Percentiles rank a stretch among this genome's conserved stretches.
Conservation (phyloP, 352 stramenopile species). For the Globisporangium paddicum region DNA sequence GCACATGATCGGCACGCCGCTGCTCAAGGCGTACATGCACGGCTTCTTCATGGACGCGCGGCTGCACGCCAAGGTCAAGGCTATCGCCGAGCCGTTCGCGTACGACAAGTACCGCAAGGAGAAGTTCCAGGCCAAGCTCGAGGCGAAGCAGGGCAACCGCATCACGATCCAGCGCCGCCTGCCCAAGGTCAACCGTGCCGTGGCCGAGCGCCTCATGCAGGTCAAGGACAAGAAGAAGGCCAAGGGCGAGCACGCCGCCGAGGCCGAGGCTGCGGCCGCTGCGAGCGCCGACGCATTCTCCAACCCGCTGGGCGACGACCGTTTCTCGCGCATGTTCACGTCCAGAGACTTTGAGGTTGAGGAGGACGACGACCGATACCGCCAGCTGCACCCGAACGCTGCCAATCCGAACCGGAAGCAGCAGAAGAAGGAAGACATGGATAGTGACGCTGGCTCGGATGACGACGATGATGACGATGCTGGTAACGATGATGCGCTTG, state of each 20-base stretch:
- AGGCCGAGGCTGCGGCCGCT: slow-evolving; percentile 17
- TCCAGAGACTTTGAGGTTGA: slow-evolving; percentile 98
- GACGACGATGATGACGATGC: slow-evolving; percentile 52
- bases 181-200: slow-evolving; percentile 88
- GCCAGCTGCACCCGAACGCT: slow-evolving; percentile 93
- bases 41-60: slow-evolving; percentile 99
- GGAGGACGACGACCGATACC: slow-evolving; percentile 95
- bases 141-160: slow-evolving; percentile 85
- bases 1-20: slow-evolving; percentile 95
- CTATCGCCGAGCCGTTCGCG: slow-evolving; percentile 96
- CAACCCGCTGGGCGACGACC: slow-evolving; percentile 93
- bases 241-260: slow-evolving; percentile 25
- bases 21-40: slow-evolving; percentile 99
- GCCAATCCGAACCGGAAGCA: slow-evolving; percentile 58
- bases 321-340: slow-evolving; percentile 97
- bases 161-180: slow-evolving; percentile 88
- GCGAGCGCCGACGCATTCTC: slow-evolving; percentile 29
- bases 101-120: slow-evolving; percentile 98
- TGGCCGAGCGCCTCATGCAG: slow-evolving; percentile 82
- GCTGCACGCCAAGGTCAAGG: slow-evolving; percentile 96
- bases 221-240: slow-evolving; percentile 70
- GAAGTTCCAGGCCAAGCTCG: slow-evolving; percentile 92
- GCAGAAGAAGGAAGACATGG: slow-evolving; percentile 89
- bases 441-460: slow-evolving; percentile 83
- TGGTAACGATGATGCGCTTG: slow-evolving; percentile 43